These are phyloP conservation scores for Antonospora locustae DNA, from an alignment of 371 early-diverging fungal species.

Conservation along the genomic window DNA sequence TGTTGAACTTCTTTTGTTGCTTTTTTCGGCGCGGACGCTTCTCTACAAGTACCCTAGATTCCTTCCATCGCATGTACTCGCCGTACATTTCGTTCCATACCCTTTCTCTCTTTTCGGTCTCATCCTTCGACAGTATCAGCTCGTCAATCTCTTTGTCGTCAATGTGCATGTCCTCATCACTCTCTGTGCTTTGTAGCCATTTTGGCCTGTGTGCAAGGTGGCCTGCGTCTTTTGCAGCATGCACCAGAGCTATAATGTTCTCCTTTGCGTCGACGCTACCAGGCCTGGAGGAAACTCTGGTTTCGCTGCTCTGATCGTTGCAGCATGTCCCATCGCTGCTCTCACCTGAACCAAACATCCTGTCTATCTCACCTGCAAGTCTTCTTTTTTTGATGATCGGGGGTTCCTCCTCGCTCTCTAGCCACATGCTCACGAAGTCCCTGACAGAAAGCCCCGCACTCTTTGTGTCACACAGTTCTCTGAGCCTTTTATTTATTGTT, in stretches of 20 bases:
- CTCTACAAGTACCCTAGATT: constrained; percentile 17
- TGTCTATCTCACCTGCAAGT: neutral
- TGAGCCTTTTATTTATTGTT: constrained; percentile 69
- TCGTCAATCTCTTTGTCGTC: constrained; percentile 37
- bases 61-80: constrained; percentile 46
- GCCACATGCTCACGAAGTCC: constrained; percentile 73
- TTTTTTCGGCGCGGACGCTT: constrained; percentile 15
- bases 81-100: constrained; percentile 55
- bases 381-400: constrained; percentile 56
- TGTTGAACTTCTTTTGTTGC: constrained; percentile 30
- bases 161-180: neutral
- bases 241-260: neutral
- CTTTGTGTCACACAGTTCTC: constrained; percentile 73
- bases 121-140: constrained; percentile 40
- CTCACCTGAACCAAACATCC: neutral
- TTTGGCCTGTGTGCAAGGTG: neutral
- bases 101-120: constrained; percentile 35
- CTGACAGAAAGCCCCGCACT: constrained; percentile 67
- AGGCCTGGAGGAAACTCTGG: neutral
- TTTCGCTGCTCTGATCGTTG: too few relatives aligned
- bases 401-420: constrained; percentile 71
- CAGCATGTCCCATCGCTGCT: neutral
- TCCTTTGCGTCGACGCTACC: neutral
- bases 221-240: neutral
- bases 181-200: constrained; percentile 1